A percentile compares a stretch with the other conserved stretches of the same genome.
Conservation (phyloP, 345 rosid genomes). For the Salix viminalis region DNA sequence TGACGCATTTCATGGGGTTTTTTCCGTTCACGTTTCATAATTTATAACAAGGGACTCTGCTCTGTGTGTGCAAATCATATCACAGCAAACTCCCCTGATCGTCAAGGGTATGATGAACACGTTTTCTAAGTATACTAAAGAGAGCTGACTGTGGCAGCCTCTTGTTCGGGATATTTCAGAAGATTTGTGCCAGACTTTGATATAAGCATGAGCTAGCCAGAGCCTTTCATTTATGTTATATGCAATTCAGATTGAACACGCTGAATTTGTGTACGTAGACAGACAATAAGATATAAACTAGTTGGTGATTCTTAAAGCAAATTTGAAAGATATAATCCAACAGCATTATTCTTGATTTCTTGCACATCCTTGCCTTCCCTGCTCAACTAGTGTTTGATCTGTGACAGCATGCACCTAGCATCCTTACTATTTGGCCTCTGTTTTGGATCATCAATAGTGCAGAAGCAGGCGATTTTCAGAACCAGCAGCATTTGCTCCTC, state of each 20-base stretch:
- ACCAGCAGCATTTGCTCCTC: conserved; percentile 81
- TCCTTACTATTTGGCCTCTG: conserved; percentile 87
- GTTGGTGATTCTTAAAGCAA: not conserved
- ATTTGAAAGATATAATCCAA: not conserved
- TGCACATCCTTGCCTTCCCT: not conserved
- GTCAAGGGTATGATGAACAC: not conserved
- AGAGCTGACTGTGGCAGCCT: not conserved
- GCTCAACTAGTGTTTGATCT: conserved; percentile 36
- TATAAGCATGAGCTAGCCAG: not conserved
- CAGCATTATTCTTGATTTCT: not conserved
- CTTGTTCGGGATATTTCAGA: not conserved
- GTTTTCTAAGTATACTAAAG: not conserved
- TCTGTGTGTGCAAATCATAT: too few species aligned
- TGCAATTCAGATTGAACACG: not conserved
- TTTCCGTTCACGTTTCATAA: not conserved
- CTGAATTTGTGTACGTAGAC: not conserved
- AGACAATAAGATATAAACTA: too few species aligned
- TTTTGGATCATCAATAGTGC: conserved; percentile 73
- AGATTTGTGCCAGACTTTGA: not conserved
- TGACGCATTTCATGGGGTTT: not conserved
- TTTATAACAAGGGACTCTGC: not conserved
- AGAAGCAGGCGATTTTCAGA: conserved; percentile 76
- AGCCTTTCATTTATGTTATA: not conserved
- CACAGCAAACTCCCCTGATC: not conserved
- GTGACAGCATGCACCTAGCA: conserved; percentile 64